Evolutionary conservation across 2,329 filamentous ascomycete genomes (phyloP).

Genomic region (Berkeleyomyces basicola): DNA sequence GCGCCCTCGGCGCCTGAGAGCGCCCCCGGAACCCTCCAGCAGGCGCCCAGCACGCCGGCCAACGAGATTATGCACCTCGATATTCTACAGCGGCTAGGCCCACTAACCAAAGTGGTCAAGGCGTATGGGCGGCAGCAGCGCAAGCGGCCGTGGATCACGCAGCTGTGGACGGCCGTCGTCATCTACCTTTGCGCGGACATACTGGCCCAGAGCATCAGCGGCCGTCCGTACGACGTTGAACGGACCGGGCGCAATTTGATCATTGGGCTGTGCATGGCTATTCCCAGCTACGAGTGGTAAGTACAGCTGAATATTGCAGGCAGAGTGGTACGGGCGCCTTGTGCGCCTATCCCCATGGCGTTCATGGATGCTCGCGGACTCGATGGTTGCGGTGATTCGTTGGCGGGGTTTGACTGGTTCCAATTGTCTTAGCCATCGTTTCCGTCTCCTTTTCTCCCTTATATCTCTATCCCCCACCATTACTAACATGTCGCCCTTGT

Average conservation of each 20-base stretch:
- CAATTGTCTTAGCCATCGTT: too few species aligned
- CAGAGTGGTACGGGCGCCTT: neutral
- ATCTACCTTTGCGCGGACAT: conserved; percentile 69
- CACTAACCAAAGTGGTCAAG: conserved; percentile 34
- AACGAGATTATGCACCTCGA: conserved; percentile 15
- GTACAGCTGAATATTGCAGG: conserved; percentile 16
- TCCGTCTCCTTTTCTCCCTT: neutral
- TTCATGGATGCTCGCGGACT: too few species aligned
- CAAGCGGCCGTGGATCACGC: conserved; percentile 59
- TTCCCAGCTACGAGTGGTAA: conserved; percentile 68
- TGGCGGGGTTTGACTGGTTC: too few species aligned
- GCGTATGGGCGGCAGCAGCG: conserved; percentile 57
- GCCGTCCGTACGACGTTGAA: conserved; percentile 46
- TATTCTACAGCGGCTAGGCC: conserved; percentile 41
- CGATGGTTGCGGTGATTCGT: too few species aligned
- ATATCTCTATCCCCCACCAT: neutral
- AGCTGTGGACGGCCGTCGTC: conserved; percentile 56
- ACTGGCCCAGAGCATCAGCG: conserved; percentile 53
- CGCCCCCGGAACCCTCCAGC: neutral
- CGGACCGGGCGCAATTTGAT: conserved; percentile 55
- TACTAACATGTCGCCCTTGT: neutral
- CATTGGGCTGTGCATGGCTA: conserved; percentile 50
- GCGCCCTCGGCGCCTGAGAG: neutral
- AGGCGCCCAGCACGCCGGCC: neutral
- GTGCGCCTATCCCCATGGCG: neutral